Percentiles rank a stretch among this genome's conserved stretches.
These are phyloP conservation scores for Alternaria atra DNA, from an alignment of 2,329 filamentous ascomycete species.

Conservation along the genomic window DNA sequence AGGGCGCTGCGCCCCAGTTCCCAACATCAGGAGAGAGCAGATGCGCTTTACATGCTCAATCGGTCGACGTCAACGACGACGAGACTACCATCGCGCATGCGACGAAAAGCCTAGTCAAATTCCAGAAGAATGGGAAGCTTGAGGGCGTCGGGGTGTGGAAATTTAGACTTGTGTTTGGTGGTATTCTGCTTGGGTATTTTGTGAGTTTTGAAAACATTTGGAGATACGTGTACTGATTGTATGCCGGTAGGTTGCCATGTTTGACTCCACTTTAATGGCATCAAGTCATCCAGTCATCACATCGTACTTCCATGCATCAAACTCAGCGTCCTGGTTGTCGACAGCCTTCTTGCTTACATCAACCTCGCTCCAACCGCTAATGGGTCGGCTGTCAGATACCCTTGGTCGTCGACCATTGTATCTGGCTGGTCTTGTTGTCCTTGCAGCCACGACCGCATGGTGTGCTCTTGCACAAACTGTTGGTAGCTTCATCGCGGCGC, in stretches of 20 bases:
- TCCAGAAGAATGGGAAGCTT: conserved; percentile 45
- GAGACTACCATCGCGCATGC: conserved; percentile 28
- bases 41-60: conserved; percentile 36
- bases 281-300: conserved; percentile 83
- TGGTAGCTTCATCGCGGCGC: conserved; percentile 73
- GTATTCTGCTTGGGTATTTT: conserved; percentile 50
- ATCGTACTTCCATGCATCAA: conserved; percentile 79
- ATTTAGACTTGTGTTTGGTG: conserved; percentile 51
- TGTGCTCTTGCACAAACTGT: conserved; percentile 74
- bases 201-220: conserved; percentile 32
- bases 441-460: conserved; percentile 71
- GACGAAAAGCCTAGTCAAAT: conserved; percentile 31
- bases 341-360: conserved; percentile 81
- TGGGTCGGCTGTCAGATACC: conserved; percentile 77
- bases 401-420: conserved; percentile 74
- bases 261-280: conserved; percentile 83
- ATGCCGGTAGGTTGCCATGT: conserved; percentile 55
- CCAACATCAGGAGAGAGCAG: conserved; percentile 33
- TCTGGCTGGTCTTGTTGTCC: conserved; percentile 69
- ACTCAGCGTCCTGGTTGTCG: conserved; percentile 83
- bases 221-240: conserved; percentile 49
- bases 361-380: conserved; percentile 77
- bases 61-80: conserved; percentile 34
- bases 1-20: conserved; percentile 34
- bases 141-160: conserved; percentile 43